Evolutionary conservation across 805 yeast species (phyloP), one percentile per base, ranked within the genome.

Genomic region (Candida boidinii): DNA sequence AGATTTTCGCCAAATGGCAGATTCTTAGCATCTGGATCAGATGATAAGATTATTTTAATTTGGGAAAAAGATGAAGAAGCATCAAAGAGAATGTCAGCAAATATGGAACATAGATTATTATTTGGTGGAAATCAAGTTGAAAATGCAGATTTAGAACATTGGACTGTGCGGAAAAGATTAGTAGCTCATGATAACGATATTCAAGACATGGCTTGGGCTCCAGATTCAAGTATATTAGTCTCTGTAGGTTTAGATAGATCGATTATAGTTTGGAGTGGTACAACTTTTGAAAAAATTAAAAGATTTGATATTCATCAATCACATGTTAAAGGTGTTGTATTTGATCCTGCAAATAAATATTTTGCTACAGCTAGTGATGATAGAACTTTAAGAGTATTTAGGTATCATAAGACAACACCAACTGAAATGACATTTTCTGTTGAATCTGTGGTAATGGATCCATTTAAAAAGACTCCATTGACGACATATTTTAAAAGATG

Each of bases 171-270:
- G 14, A 85, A 85, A 47, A 70, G 97, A 47, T 68, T 87, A 12
- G 96, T 86, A 14, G 98, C 96, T 1, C 99, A 92, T 56, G 97
- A 92, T 42, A 92, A 90, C 51, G 99, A 92, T 61, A 84, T 92
- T 31, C 98, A 92, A 54, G 98, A 92, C 56, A 79, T 92, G 44
- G 94, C 96, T 27, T 92, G 98, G 97, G 83, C 95, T 2, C 96
- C 97, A 0, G 97, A 90, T 51, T 82, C 94, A 4, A 73, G 85
- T 23, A 73, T 92, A 17, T 62, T 92, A 29, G 96, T 92, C 13
- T 82, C 95, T 1, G 98, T 90, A 9, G 98, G 98, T 0, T 65
- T 92, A 36, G 99, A 92, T 57, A 68, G 96, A 49, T 81, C 92
- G 28, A 84, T 92, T 34, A 83, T 90, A 29, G 78, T 92, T 10